Base-by-base conservation (phyloP, 2,329 filamentous ascomycete genomes). In the Acarospora socialis region DNA sequence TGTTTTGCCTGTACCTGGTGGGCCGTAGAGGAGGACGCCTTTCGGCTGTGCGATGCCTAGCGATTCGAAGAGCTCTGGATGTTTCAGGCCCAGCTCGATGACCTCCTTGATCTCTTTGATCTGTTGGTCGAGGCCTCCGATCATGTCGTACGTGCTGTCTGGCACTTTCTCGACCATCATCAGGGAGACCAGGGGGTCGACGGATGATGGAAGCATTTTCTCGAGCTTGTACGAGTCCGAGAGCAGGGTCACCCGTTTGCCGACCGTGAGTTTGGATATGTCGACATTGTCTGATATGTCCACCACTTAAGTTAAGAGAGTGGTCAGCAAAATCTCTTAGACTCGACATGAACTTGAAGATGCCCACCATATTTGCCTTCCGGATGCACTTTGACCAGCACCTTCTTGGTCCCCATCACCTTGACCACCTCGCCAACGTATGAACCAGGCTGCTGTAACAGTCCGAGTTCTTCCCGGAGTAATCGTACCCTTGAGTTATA, bases 131-230 rank as follows among this genome's bases (percentile, higher is more conserved):
- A 98, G 66, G 45, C 90, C 90, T 61, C 90, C 90, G 56, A 98
- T 98, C 90, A 98, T 98, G 63, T 98, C 90, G 67, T 98, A 98
- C 54, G 90, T 98, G 65, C 84, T 94, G 67, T 98, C 90, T 10
- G 90, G 90, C 10, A 98, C 90, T 69, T 98, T 98, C 57, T 98
- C 90, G 32, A 98, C 90, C 90, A 98, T 98, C 90, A 98, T 98
- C 55, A 98, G 81, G 21, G 90, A 98, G 35, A 98, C 90, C 36
- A 98, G 79, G 21, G 90, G 90, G 53, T 98, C 90, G 53, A 98
- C 90, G 13, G 90, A 98, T 34, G 90, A 95, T 13, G 90, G 90
- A 7, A 98, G 75, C 64, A 95, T 92, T 67, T 94, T 94, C 55
- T 95, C 90, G 49, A 98, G 77, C 62, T 94, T 94, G 70, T 98